A percentile compares a stretch with the other conserved stretches of the same genome.
These are phyloP conservation scores for Fusarium armeniacum DNA, from an alignment of 2,329 filamentous ascomycete species.

Conservation along the genomic window DNA sequence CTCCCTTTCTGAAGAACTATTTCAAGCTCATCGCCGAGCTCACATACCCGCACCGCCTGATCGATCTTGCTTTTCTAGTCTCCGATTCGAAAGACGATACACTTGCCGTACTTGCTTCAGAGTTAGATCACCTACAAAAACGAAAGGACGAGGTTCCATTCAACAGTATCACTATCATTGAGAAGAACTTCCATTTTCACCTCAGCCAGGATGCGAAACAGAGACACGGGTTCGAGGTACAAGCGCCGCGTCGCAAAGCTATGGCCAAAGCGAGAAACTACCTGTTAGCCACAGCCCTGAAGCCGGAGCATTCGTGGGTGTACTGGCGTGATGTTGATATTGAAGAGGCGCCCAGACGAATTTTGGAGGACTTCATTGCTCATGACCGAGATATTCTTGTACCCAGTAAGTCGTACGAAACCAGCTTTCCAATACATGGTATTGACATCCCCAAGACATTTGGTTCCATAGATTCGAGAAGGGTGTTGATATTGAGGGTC, in stretches of 20 bases:
- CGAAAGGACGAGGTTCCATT: conserved; percentile 86
- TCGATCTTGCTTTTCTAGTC: conserved; percentile 95
- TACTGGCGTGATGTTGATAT: conserved; percentile 99
- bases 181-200: conserved; percentile 88
- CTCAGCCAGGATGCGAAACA: conserved; percentile 85
- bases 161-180: conserved; percentile 83
- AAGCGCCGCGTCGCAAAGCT: conserved; percentile 89
- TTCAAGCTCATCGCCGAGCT: conserved; percentile 93
- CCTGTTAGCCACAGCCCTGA: conserved; percentile 84
- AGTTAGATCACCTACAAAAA: conserved; percentile 89
- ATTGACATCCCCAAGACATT: conserved; percentile 73
- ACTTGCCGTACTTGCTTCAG: conserved; percentile 83
- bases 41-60: conserved; percentile 93
- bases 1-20: conserved; percentile 85
- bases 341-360: conserved; percentile 85
- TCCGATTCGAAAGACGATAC: conserved; percentile 94
- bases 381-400: conserved; percentile 95
- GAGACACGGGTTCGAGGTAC: conserved; percentile 86
- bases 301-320: conserved; percentile 96
- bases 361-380: conserved; percentile 94
- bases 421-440: not conserved
- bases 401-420: conserved; percentile 76
- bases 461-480: conserved; percentile 95
- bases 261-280: conserved; percentile 95
- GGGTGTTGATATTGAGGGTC: conserved; percentile 88